Percentiles rank a stretch among this genome's conserved stretches.
These are phyloP conservation scores for Globisporangium paddicum DNA, from an alignment of 352 stramenopile genomes.

Conservation along the genomic window DNA sequence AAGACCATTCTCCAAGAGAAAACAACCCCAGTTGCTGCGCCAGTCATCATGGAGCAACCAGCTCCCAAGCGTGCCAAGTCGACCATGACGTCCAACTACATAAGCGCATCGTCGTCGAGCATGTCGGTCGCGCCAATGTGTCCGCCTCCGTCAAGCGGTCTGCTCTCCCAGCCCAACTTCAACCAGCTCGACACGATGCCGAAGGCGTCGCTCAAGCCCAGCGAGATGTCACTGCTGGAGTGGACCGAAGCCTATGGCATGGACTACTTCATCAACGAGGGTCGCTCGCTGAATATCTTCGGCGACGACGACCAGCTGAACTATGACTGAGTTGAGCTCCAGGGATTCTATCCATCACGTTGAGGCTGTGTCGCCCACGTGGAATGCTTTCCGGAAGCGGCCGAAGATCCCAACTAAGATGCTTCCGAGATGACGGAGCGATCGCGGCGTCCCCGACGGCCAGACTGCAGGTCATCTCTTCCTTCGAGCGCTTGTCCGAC, in stretches of 20 bases:
- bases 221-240: constrained; percentile 69
- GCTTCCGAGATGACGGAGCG: too few relatives aligned
- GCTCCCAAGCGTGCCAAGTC: constrained; percentile 43
- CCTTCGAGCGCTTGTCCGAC: background rate
- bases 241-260: constrained; percentile 79
- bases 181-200: constrained; percentile 29
- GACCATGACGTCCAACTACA: background rate
- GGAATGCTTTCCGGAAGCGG: background rate
- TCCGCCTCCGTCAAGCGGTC: constrained; percentile 6
- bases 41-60: constrained; percentile 13
- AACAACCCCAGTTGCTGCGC: constrained; percentile 1
- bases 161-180: constrained; percentile 18
- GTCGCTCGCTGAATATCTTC: constrained; percentile 50
- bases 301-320: constrained; percentile 35
- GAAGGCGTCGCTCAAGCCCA: constrained; percentile 41
- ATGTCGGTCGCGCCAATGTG: constrained; percentile 7
- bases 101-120: background rate
- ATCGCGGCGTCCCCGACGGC: too few relatives aligned
- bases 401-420: background rate
- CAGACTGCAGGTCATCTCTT: too few relatives aligned
- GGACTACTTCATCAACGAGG: constrained; percentile 75
- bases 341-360: background rate
- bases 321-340: constrained; percentile 36
- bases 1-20: constrained; percentile 72
- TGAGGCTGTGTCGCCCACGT: background rate